Percentiles rank a stretch among this genome's conserved stretches.
phyloP scores from a whole-genome alignment of 805 yeast species.

The Tetrapisispora arboricola region DNA sequence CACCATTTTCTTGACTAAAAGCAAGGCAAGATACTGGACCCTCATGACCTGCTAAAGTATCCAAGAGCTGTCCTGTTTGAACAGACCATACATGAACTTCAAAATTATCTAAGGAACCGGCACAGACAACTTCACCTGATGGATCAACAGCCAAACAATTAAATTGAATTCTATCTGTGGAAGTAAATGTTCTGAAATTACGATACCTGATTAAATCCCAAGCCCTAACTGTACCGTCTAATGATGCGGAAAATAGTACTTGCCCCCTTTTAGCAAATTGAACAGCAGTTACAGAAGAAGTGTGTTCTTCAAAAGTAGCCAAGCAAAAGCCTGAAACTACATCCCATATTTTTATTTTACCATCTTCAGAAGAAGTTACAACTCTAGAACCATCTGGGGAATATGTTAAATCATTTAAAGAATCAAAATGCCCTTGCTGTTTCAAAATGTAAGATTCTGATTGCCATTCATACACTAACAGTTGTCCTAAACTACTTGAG shows the following conservation, averaged over 20 bases:
- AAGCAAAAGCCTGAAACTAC: conserved; percentile 84
- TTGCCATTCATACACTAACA: conserved; percentile 97
- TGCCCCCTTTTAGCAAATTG: conserved; percentile 84
- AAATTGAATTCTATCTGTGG: conserved; percentile 80
- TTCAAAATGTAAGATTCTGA: conserved; percentile 89
- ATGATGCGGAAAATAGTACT: conserved; percentile 80
- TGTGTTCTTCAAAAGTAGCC: conserved; percentile 85
- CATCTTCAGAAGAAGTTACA: conserved; percentile 94
- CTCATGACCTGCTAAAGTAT: conserved; percentile 83
- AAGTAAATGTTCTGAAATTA: conserved; percentile 90
- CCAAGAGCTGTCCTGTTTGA: conserved; percentile 86
- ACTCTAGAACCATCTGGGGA: conserved; percentile 92
- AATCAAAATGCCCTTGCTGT: conserved; percentile 95
- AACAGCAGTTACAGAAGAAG: conserved; percentile 78
- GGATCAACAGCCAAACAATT: conserved; percentile 90
- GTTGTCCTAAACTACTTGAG: conserved; percentile 80
- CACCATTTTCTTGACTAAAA: conserved; percentile 68
- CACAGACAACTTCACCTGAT: conserved; percentile 92
- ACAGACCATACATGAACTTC: conserved; percentile 96
- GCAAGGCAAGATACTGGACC: conserved; percentile 88
- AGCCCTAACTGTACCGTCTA: conserved; percentile 95
- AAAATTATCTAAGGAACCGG: conserved; percentile 82
- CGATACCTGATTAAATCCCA: conserved; percentile 92
- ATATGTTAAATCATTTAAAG: conserved; percentile 72
- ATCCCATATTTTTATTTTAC: conserved; percentile 96